phyloP scores from a whole-genome alignment of 345 rosid genomes.

The Rhizophora mangle region DNA sequence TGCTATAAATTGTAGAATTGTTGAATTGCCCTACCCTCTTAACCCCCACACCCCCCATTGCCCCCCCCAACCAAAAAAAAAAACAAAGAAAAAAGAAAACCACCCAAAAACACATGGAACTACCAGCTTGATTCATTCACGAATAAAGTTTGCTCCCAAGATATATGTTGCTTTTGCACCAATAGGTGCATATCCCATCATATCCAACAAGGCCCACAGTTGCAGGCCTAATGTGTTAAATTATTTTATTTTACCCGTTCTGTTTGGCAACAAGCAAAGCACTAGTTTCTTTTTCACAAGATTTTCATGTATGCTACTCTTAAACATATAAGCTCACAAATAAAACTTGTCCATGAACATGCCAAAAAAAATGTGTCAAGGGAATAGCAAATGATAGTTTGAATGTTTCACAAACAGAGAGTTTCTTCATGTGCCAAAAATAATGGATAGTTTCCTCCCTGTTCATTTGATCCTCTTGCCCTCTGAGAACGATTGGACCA shows the following conservation, averaged over 20 bases:
- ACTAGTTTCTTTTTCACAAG: not conserved
- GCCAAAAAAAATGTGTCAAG: too few relatives aligned
- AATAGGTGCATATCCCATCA: too few relatives aligned
- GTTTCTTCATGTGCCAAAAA: not conserved
- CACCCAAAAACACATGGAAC: not conserved
- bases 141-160: not conserved
- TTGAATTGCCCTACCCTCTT: too few relatives aligned
- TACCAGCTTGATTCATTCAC: not conserved
- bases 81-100: too few relatives aligned
- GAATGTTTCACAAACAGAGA: not conserved
- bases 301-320: not conserved
- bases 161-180: not conserved
- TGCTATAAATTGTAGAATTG: not conserved
- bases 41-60: too few relatives aligned
- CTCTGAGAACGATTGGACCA: not conserved
- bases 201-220: too few relatives aligned
- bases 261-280: not conserved
- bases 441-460: not conserved
- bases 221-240: too few relatives aligned
- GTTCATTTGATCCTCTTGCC: not conserved
- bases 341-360: too few relatives aligned
- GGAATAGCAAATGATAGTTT: not conserved
- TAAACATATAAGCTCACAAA: too few relatives aligned
- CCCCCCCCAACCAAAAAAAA: too few relatives aligned
- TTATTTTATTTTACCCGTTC: not conserved